phyloP scores from a whole-genome alignment of 164 flowering plant genomes.

The Nymphaea thermarum region DNA sequence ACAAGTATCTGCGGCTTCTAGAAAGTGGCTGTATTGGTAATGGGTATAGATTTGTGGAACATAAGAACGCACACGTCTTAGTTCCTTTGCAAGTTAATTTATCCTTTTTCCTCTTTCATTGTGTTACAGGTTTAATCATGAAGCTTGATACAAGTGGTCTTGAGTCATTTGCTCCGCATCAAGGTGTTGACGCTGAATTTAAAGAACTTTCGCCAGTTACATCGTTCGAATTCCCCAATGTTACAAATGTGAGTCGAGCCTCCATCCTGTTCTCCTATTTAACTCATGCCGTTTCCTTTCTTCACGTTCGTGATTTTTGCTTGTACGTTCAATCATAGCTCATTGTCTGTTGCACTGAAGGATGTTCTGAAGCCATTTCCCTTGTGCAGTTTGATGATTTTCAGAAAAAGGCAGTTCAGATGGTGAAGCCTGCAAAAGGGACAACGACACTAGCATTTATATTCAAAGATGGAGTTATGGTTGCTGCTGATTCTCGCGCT shows the following conservation, averaged over 20 bases:
- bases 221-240: conserved; percentile 42
- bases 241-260: conserved; percentile 42
- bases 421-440: conserved; percentile 96
- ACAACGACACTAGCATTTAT: conserved; percentile 97
- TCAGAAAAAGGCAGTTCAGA: conserved; percentile 66
- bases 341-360: neutral
- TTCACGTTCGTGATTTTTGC: neutral
- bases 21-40: too few species aligned
- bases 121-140: conserved; percentile 23
- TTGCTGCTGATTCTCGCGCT: conserved; percentile 98
- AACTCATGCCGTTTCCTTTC: neutral
- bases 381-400: conserved; percentile 79
- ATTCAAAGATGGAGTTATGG: conserved; percentile 96
- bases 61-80: neutral
- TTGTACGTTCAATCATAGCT: neutral
- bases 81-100: neutral
- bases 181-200: conserved; percentile 17
- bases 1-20: too few species aligned
- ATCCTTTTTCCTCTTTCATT: neutral
- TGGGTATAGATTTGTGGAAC: neutral
- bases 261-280: neutral
- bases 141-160: conserved; percentile 64
- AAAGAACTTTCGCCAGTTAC: conserved; percentile 24
- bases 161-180: conserved; percentile 24
- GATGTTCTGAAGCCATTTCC: neutral